phyloP scores from a whole-genome alignment of 495 filamentous ascomycete genomes.

The Penicillium parvum region DNA sequence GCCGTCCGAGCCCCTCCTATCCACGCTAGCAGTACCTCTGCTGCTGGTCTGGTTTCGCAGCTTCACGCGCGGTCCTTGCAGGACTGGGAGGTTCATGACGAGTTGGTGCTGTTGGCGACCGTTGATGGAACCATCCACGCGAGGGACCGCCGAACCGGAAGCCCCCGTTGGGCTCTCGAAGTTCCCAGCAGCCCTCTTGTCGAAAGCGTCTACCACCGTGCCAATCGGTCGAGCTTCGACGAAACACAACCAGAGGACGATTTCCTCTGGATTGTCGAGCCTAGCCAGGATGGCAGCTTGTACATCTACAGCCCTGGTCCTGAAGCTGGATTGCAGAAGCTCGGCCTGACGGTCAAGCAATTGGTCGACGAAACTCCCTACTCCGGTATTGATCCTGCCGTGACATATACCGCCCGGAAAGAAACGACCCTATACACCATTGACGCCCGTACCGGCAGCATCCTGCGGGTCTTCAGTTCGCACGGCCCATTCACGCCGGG shows the following conservation, averaged over 20 bases:
- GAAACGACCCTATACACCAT: slow-evolving; percentile 77
- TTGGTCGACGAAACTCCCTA: slow-evolving; percentile 68
- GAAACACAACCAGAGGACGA: slow-evolving; percentile 64
- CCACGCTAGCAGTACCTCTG: slow-evolving; percentile 55
- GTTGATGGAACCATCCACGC: slow-evolving; percentile 96
- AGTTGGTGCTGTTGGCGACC: slow-evolving; percentile 99
- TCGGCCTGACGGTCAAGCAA: slow-evolving; percentile 73
- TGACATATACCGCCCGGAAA: slow-evolving; percentile 78
- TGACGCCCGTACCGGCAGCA: slow-evolving; percentile 75
- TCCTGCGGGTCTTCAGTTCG: slow-evolving; percentile 62
- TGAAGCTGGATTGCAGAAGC: slow-evolving; percentile 55
- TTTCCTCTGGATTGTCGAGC: slow-evolving; percentile 95
- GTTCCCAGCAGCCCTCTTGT: slow-evolving; percentile 77
- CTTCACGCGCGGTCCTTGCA: slow-evolving; percentile 88
- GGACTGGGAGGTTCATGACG: slow-evolving; percentile 99
- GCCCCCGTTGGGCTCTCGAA: slow-evolving; percentile 77
- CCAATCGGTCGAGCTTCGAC: slow-evolving; percentile 59
- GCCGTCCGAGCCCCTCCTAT: slow-evolving; percentile 83
- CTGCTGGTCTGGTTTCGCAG: slow-evolving; percentile 73
- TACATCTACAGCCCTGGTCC: slow-evolving; percentile 74
- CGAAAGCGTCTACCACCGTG: slow-evolving; percentile 77
- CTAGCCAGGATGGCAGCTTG: slow-evolving; percentile 80
- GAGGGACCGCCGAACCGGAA: slow-evolving; percentile 79
- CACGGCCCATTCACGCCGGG: slow-evolving; percentile 47
- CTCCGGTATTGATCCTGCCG: slow-evolving; percentile 59